Percentiles rank a stretch among this genome's conserved stretches.
Conservation (phyloP, 345 rosid species). For the Microcos paniculata region DNA sequence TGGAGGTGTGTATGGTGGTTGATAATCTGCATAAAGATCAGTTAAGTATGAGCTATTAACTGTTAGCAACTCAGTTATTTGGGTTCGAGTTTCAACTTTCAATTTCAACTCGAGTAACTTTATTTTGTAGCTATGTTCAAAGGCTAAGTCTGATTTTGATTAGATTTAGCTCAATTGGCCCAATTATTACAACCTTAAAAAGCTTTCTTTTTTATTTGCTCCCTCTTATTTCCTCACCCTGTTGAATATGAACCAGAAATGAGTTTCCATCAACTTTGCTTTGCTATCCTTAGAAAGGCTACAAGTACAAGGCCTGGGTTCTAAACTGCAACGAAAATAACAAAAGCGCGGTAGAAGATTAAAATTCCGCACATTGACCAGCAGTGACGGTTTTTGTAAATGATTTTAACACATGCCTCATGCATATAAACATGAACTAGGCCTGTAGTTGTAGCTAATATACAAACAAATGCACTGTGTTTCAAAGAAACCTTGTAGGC, state of each 20-base stretch:
- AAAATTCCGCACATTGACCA: neutral
- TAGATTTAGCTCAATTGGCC: neutral
- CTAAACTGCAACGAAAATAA: neutral
- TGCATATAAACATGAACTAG: conserved; percentile 16
- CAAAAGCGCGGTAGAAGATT: neutral
- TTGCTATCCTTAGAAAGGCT: neutral
- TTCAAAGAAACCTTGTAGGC: conserved; percentile 65
- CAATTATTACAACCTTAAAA: neutral
- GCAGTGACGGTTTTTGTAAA: neutral
- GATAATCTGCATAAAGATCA: neutral
- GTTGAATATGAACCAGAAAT: neutral
- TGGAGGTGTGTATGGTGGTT: neutral
- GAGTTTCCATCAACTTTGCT: no score
- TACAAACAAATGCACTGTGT: neutral
- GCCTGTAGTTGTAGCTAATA: neutral
- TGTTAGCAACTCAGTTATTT: no score
- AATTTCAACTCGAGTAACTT: no score
- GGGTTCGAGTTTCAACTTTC: neutral
- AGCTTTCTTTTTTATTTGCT: neutral
- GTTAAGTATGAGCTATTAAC: neutral
- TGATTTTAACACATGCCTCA: neutral
- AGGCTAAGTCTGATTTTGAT: no score
- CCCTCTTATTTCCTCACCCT: neutral
- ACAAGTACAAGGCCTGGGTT: no score
- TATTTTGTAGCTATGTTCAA: no score